phyloP scores from a whole-genome alignment of 805 yeast genomes.

The Yarrowia keelungensis region DNA sequence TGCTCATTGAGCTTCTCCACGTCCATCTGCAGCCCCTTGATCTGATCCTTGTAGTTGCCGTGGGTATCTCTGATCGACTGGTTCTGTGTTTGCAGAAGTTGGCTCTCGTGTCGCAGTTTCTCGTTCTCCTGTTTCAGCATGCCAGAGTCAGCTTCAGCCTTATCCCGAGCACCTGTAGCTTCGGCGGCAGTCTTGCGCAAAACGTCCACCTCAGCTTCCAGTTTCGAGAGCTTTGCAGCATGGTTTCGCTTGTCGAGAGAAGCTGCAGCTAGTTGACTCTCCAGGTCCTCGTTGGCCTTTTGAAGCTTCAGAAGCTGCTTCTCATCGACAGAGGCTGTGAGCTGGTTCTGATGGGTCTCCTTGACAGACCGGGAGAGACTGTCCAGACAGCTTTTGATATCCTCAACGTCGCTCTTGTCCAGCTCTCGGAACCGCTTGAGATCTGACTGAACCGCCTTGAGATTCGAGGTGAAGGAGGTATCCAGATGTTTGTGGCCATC shows the following conservation, averaged over 20 bases:
- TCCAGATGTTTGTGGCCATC: slow-evolving; percentile 12
- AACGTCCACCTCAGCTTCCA: slow-evolving; percentile 8
- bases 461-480: slow-evolving; percentile 15
- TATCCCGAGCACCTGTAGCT: slow-evolving; percentile 10
- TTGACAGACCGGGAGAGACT: neutral
- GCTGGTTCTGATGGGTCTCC: slow-evolving; percentile 5
- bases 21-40: slow-evolving; percentile 4
- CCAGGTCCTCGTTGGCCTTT: slow-evolving; percentile 13
- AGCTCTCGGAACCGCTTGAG: slow-evolving; percentile 22
- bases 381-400: slow-evolving; percentile 25
- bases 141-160: slow-evolving; percentile 7
- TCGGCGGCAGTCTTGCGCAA: slow-evolving; percentile 13
- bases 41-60: slow-evolving; percentile 35
- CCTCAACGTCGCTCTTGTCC: slow-evolving; percentile 7
- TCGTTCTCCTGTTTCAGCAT: slow-evolving; percentile 16
- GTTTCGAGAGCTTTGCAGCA: slow-evolving; percentile 7
- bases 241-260: slow-evolving; percentile 10
- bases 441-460: slow-evolving; percentile 22
- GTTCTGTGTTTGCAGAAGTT: slow-evolving; percentile 33
- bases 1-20: slow-evolving; percentile 16
- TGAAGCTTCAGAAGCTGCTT: neutral
- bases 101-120: slow-evolving; percentile 25
- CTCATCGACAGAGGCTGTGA: neutral
- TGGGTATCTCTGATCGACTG: slow-evolving; percentile 34
- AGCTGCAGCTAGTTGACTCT: slow-evolving; percentile 10